A percentile compares a stretch with the other conserved stretches of the same genome.
Evolutionary conservation across 2,329 filamentous ascomycete genomes (phyloP).

Genomic region (Calonectria hongkongensis): DNA sequence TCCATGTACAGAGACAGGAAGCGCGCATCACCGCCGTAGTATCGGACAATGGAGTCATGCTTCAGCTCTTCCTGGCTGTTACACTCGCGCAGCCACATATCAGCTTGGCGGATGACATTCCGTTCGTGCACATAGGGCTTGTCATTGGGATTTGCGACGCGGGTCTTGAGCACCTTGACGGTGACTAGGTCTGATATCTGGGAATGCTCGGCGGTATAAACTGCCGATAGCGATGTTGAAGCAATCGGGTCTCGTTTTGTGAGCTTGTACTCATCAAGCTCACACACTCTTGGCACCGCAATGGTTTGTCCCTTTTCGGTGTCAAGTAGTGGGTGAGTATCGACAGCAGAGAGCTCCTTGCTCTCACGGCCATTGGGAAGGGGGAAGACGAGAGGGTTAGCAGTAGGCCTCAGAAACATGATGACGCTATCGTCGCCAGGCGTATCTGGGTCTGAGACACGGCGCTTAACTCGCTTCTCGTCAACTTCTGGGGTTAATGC

Average conservation of each 20-base stretch:
- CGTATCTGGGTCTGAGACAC: constrained; percentile 58
- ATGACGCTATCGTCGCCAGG: constrained; percentile 69
- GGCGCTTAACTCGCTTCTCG: constrained; percentile 66
- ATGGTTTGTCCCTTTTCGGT: constrained; percentile 70
- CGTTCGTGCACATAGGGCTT: constrained; percentile 71
- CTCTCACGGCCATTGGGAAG: constrained; percentile 68
- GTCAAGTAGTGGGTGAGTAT: constrained; percentile 71
- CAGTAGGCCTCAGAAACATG: constrained; percentile 71
- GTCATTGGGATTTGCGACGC: constrained; percentile 61
- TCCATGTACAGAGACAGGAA: constrained; percentile 78
- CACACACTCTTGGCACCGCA: constrained; percentile 68
- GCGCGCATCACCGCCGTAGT: constrained; percentile 76
- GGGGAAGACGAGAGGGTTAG: constrained; percentile 71
- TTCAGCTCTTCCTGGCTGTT: constrained; percentile 73
- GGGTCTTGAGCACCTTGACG: constrained; percentile 77
- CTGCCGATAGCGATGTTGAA: constrained; percentile 71
- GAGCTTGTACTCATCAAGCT: constrained; percentile 72
- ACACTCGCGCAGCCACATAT: constrained; percentile 76
- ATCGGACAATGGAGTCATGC: constrained; percentile 74
- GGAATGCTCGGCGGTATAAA: constrained; percentile 74
- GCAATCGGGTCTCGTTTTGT: constrained; percentile 75
- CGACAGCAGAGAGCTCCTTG: constrained; percentile 67
- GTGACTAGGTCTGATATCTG: constrained; percentile 73
- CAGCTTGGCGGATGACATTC: constrained; percentile 75
- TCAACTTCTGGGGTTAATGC: constrained; percentile 67